A percentile compares a stretch with the other conserved stretches of the same genome.
Conservation (phyloP, 78 protist genomes). For the Parvularia atlantis region DNA sequence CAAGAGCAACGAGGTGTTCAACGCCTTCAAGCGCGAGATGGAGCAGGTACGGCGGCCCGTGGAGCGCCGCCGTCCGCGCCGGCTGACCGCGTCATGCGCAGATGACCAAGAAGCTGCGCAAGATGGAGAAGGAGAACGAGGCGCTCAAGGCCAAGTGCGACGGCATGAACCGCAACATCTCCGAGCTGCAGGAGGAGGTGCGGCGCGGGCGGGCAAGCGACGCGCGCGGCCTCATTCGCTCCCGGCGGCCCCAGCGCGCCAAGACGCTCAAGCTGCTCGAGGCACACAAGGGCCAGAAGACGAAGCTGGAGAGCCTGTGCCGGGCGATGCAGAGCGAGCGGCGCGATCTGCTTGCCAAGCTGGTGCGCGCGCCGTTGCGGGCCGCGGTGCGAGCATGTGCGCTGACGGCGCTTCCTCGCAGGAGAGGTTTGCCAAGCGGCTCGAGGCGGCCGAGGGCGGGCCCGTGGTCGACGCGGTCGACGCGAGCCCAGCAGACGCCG, state of each 20-base stretch:
- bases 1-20: conserved; percentile 18
- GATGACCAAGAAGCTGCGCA: neutral
- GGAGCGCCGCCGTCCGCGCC: neutral
- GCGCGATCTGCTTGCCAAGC: too few species aligned
- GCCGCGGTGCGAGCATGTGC: too few species aligned
- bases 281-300: neutral
- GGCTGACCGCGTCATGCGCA: neutral
- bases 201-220: too few species aligned
- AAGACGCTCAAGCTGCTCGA: neutral
- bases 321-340: too few species aligned
- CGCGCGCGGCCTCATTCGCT: too few species aligned
- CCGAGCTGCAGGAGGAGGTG: neutral
- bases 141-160: neutral
- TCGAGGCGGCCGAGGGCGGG: too few species aligned
- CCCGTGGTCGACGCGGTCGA: too few species aligned
- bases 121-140: conserved; percentile 4
- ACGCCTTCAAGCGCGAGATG: conserved; percentile 18
- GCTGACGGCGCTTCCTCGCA: too few species aligned
- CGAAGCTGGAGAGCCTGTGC: conserved; percentile 8
- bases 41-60: neutral
- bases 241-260: too few species aligned
- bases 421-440: too few species aligned
- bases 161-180: neutral
- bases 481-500: too few species aligned
- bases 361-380: too few species aligned